Percentiles rank a stretch among this genome's conserved stretches.
Evolutionary conservation across 2,329 filamentous ascomycete species (phyloP).

Genomic region (Pseudogymnoascus sp.): DNA sequence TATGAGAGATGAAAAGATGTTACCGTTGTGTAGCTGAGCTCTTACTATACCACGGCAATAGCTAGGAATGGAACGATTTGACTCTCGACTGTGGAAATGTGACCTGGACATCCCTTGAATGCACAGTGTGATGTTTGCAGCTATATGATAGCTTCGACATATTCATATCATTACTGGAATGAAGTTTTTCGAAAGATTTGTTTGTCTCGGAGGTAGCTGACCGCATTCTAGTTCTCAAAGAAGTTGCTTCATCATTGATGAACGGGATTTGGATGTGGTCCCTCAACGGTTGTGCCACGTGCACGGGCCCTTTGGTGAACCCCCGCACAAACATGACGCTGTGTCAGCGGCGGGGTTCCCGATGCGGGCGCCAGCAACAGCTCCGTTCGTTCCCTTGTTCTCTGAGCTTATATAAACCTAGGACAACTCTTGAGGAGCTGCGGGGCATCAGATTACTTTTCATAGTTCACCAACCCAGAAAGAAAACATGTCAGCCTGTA

Average conservation of each 20-base stretch:
- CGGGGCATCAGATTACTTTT: conserved; percentile 2
- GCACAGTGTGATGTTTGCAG: background rate
- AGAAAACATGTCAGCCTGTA: conserved; percentile 58
- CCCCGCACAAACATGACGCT: conserved; percentile 6
- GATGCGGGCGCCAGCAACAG: background rate
- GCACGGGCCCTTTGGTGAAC: background rate
- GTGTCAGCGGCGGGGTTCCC: conserved; percentile 4
- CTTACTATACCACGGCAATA: background rate
- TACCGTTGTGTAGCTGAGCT: background rate
- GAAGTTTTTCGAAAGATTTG: background rate
- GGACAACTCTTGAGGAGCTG: background rate
- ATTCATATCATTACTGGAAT: background rate
- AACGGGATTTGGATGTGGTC: background rate
- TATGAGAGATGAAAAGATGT: background rate
- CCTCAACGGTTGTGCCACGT: background rate
- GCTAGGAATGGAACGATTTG: background rate
- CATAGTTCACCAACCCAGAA: background rate
- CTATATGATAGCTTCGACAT: background rate
- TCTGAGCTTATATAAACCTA: background rate
- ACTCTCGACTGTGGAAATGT: background rate
- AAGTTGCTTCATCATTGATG: background rate
- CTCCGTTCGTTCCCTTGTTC: background rate
- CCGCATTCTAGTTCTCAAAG: background rate
- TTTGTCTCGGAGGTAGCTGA: background rate
- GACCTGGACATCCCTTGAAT: background rate